These are phyloP conservation scores for Elaphomyces granulatus DNA, from an alignment of 495 filamentous ascomycete species.

Conservation along the genomic window DNA sequence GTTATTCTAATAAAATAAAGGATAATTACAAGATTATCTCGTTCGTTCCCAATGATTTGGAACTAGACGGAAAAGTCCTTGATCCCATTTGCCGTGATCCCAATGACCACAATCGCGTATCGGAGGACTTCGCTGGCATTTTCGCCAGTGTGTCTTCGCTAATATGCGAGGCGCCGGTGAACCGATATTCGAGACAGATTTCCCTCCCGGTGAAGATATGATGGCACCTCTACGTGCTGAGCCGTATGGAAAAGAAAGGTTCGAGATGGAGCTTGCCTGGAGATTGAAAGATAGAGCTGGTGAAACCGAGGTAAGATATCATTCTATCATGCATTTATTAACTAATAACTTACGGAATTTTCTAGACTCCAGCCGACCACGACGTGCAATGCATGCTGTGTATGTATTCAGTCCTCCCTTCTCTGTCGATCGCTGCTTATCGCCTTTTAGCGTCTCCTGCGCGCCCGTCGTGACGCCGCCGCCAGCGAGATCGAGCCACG, in stretches of 20 bases:
- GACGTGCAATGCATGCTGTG: no score
- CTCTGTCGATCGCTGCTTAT: no score
- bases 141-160: conserved; percentile 16
- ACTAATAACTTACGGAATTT: no score
- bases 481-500: no score
- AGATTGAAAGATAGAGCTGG: conserved; percentile 6
- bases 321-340: no score
- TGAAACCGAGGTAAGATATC: background rate
- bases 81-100: conserved; percentile 12
- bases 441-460: no score
- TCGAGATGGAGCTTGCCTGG: conserved; percentile 25
- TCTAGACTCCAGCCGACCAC: no score
- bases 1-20: conserved; percentile 3
- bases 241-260: conserved; percentile 18
- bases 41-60: conserved; percentile 9
- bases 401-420: no score
- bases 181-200: conserved; percentile 20
- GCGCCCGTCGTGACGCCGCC: no score
- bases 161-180: conserved; percentile 20
- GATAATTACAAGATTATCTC: conserved; percentile 16
- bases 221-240: conserved; percentile 18
- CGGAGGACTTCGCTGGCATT: conserved; percentile 18
- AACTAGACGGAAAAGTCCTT: conserved; percentile 14
- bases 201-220: conserved; percentile 16
- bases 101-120: conserved; percentile 10